A percentile compares a stretch with the other conserved stretches of the same genome.
Conservation (phyloP, 169 alveolate genomes). For the Babesia ovata region DNA sequence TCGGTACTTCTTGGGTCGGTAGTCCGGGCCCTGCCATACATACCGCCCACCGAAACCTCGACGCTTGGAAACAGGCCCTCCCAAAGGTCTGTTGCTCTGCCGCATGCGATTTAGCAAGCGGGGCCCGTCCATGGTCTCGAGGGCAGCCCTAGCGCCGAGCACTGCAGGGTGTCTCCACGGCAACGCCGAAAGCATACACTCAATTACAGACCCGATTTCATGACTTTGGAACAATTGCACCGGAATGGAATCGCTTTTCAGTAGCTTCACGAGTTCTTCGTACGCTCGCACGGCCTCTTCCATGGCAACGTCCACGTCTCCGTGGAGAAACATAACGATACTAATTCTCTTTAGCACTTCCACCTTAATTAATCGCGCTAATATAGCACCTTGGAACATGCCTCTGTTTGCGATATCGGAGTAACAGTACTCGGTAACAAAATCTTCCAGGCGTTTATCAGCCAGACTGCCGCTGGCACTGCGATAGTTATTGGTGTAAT, state of each 20-base stretch:
- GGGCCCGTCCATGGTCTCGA: slow-evolving; percentile 47
- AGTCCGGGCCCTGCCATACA: slow-evolving; percentile 66
- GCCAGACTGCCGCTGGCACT: neutral
- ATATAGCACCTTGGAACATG: no score
- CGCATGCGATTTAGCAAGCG: slow-evolving; percentile 41
- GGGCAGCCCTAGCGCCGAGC: slow-evolving; percentile 35
- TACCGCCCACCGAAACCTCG: slow-evolving; percentile 65
- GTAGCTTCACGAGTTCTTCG: slow-evolving; percentile 27
- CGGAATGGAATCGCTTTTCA: slow-evolving; percentile 18
- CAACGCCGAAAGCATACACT: slow-evolving; percentile 31
- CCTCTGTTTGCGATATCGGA: neutral
- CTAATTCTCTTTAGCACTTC: slow-evolving; percentile 18
- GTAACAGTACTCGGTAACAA: neutral
- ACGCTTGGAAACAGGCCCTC: slow-evolving; percentile 57
- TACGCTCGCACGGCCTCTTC: slow-evolving; percentile 42
- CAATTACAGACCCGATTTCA: slow-evolving; percentile 24
- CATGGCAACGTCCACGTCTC: slow-evolving; percentile 25
- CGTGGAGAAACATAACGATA: slow-evolving; percentile 33
- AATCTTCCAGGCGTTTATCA: neutral
- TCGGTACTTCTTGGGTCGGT: slow-evolving; percentile 61
- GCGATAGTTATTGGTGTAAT: neutral
- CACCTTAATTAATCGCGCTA: slow-evolving; percentile 13
- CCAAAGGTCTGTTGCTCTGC: slow-evolving; percentile 37
- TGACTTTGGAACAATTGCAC: slow-evolving; percentile 17
- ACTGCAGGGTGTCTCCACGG: slow-evolving; percentile 29